Base-by-base conservation (phyloP, 768 basidiomycete genomes). In the Bullera alba region DNA sequence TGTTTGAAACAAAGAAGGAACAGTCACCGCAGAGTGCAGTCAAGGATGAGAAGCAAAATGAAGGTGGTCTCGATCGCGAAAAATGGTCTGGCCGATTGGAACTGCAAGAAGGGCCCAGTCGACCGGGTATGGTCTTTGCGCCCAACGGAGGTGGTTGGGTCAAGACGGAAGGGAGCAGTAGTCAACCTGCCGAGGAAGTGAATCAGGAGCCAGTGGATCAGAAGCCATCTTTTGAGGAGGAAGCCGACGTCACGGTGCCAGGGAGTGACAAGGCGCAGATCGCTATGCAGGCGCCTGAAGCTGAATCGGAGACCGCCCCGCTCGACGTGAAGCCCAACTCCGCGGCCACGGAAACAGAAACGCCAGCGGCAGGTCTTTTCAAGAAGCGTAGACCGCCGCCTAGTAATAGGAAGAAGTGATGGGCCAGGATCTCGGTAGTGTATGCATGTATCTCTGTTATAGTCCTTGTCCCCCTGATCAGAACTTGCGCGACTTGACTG, bases 401-500 rank as follows among this genome's bases (percentile, higher is more conserved):
- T 15, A 47, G 49, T 14, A 50, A 46, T 1, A 42, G 56, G 28
- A 62, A 65, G 41, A 60, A 56, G 52, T 49, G 16, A 46, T 12
- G 8, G 16, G 4, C 19, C 15, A 23, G 8, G 28, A 10, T 30
- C 27, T 39, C 21, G 43, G 5, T n/a, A 12, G 43, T 15, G 30
- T 43, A 30, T 41, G 46, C 28, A n/a, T 17, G 10, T 23, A 22
- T 6, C 22, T 7, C 6, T 10, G 8, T 22, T 8, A 36, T 3
- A n/a, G n/a, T n/a, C n/a, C n/a, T n/a, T n/a, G n/a, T n/a, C n/a
- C n/a, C n/a, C n/a, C n/a, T n/a, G 23, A 23, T 45, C 51, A 69
- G 69, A 95, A 75, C 56, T 79, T 82, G 57, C 87, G 78, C 72
- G 86, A 84, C 77, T 93, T 93, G 75, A 90, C 78, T 30, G 89